These are phyloP conservation scores for Penicillium frequentans DNA, from an alignment of 2,329 filamentous ascomycete species.

Conservation along the genomic window DNA sequence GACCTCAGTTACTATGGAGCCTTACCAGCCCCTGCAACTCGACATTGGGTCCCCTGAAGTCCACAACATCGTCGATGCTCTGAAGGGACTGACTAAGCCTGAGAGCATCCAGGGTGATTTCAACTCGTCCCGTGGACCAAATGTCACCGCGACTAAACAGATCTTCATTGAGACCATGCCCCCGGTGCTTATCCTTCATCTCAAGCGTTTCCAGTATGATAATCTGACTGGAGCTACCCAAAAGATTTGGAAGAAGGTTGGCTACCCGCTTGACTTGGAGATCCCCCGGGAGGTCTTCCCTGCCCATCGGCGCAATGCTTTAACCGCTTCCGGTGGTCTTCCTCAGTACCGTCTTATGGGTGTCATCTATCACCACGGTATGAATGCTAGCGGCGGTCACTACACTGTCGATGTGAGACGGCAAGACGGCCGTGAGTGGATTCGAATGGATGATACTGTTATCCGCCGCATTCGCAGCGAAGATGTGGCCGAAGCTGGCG, in stretches of 20 bases:
- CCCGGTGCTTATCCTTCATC: conserved; percentile 86
- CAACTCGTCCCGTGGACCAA: conserved; percentile 72
- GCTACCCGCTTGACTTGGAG: conserved; percentile 91
- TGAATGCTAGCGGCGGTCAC: conserved; percentile 92
- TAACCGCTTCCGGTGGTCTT: conserved; percentile 65
- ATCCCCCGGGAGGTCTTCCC: conserved; percentile 89
- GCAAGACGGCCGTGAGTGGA: conserved; percentile 94
- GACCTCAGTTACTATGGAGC: conserved; percentile 86
- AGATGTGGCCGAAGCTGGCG: conserved; percentile 82
- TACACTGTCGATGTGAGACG: conserved; percentile 97
- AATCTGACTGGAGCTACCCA: conserved; percentile 77
- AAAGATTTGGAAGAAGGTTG: conserved; percentile 98
- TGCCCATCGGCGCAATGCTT: conserved; percentile 66
- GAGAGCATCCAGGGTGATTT: conserved; percentile 87
- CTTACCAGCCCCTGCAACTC: conserved; percentile 90
- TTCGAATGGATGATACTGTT: conserved; percentile 90
- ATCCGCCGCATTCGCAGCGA: conserved; percentile 82
- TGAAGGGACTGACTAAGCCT: conserved; percentile 78
- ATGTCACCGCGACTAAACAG: conserved; percentile 83
- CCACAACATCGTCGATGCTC: conserved; percentile 86
- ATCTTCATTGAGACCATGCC: conserved; percentile 90
- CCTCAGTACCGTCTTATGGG: conserved; percentile 84
- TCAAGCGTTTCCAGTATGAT: conserved; percentile 97
- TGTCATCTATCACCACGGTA: conserved; percentile 96
- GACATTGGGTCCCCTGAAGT: conserved; percentile 88